A percentile compares a stretch with the other conserved stretches of the same genome.
Conservation (phyloP, 1,284 basidiomycete genomes). For the Boletus chippewaensis region DNA sequence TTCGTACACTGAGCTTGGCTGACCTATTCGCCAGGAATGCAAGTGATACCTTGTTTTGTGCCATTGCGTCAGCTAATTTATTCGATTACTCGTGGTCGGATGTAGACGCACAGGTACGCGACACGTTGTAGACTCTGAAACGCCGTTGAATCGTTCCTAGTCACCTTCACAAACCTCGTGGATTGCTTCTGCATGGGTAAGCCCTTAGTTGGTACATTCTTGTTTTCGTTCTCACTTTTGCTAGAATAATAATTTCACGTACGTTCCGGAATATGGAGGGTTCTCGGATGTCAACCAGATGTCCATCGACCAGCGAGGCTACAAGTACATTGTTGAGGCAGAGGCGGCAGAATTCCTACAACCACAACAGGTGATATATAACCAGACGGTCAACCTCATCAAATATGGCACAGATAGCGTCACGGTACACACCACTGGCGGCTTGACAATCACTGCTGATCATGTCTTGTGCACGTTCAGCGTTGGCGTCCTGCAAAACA, state of each 20-base stretch:
- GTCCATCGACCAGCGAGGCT: constrained; percentile 57
- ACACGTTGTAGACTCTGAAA: background rate
- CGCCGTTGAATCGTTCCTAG: constrained; percentile 27
- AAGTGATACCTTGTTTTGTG: constrained; percentile 8
- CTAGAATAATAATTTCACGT: constrained; percentile 64
- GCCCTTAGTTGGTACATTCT: constrained; percentile 3
- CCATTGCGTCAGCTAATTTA: constrained; percentile 7
- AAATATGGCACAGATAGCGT: constrained; percentile 42
- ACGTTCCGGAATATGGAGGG: constrained; percentile 45
- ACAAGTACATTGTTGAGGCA: constrained; percentile 47
- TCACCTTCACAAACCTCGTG: constrained; percentile 57
- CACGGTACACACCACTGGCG: constrained; percentile 41
- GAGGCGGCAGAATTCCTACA: constrained; percentile 49
- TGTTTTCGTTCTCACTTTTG: constrained; percentile 8
- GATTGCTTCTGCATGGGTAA: constrained; percentile 56
- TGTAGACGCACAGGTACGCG: constrained; percentile 26
- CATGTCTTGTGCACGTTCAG: constrained; percentile 61
- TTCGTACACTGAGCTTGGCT: background rate
- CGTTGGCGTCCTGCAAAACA: constrained; percentile 55
- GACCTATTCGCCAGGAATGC: constrained; percentile 19
- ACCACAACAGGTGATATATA: constrained; percentile 43
- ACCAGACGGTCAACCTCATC: constrained; percentile 48
- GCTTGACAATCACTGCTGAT: constrained; percentile 41
- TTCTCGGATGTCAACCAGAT: constrained; percentile 53
- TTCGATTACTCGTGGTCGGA: background rate